Conservation (phyloP, 1,284 basidiomycete genomes). For the Fomitopsis pinicola region DNA sequence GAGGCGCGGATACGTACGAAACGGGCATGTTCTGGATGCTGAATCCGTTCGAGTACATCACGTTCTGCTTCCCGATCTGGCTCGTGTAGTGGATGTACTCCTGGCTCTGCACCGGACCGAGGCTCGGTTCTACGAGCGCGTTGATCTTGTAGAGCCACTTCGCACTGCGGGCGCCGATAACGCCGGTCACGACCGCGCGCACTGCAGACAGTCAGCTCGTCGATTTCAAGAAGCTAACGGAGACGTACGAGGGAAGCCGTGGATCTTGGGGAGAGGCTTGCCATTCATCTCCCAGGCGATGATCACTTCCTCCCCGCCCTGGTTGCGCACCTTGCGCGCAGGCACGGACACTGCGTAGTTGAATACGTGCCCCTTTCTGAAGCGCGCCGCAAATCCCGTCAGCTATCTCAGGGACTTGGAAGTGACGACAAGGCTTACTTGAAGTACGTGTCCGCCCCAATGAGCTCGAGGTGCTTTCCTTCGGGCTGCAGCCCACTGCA, state of each 20-base stretch:
- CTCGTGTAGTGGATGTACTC: constrained; percentile 51
- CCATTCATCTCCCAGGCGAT: constrained; percentile 62
- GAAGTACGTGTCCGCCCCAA: constrained; percentile 57
- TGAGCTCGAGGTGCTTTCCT: constrained; percentile 49
- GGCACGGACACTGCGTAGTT: constrained; percentile 56
- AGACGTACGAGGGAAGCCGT: constrained; percentile 41
- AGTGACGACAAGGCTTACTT: constrained; percentile 31
- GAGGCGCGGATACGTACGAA: constrained; percentile 32
- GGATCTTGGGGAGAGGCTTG: constrained; percentile 46
- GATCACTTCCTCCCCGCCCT: constrained; percentile 45
- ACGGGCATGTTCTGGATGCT: constrained; percentile 56
- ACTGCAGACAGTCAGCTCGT: constrained; percentile 16
- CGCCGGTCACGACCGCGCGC: constrained; percentile 49
- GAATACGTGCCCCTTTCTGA: constrained; percentile 44
- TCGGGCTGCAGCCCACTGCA: constrained; percentile 47
- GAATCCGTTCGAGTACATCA: constrained; percentile 46
- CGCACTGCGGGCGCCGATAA: constrained; percentile 53
- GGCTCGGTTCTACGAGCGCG: constrained; percentile 42
- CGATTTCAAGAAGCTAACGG: not conserved
- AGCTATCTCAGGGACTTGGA: not conserved
- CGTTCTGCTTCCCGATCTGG: constrained; percentile 52
- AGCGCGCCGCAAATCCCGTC: not conserved
- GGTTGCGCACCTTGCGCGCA: constrained; percentile 42
- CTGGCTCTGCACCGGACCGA: constrained; percentile 49
- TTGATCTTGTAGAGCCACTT: constrained; percentile 59